Conservation (phyloP, 495 filamentous ascomycete genomes). For the Xylaria sp. region DNA sequence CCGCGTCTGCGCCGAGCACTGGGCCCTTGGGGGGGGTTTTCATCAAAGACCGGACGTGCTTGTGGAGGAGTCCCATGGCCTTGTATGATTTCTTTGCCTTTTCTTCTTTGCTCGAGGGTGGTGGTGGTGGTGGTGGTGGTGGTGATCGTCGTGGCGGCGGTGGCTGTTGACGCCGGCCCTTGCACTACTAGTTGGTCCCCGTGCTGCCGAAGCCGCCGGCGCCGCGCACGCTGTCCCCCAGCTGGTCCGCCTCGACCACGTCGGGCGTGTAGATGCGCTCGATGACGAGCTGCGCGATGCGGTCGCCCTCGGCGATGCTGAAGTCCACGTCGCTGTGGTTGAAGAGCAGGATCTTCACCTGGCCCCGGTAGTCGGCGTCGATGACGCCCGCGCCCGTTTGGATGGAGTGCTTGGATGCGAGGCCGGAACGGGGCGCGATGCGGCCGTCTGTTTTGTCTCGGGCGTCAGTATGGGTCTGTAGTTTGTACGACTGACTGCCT, state of each 20-base stretch:
- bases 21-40: too few species aligned
- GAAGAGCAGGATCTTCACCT: slow-evolving; percentile 91
- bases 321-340: slow-evolving; percentile 89
- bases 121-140: neutral
- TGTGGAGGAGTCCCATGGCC: neutral
- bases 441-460: slow-evolving; percentile 66
- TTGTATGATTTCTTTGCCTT: neutral
- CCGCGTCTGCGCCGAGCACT: too few species aligned
- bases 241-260: slow-evolving; percentile 81
- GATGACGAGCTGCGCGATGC: slow-evolving; percentile 90
- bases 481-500: neutral
- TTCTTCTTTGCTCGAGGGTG: neutral
- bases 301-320: slow-evolving; percentile 80
- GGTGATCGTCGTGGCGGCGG: too few species aligned
- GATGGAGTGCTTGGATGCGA: slow-evolving; percentile 93
- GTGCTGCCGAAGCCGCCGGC: slow-evolving; percentile 96
- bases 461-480: slow-evolving; percentile 39
- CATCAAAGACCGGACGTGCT: too few species aligned
- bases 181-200: slow-evolving; percentile 56
- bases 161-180: neutral
- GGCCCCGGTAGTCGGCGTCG: slow-evolving; percentile 95
- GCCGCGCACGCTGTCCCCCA: slow-evolving; percentile 90
- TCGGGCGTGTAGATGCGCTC: slow-evolving; percentile 95
- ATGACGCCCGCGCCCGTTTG: slow-evolving; percentile 95
- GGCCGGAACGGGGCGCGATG: slow-evolving; percentile 88